Evolutionary conservation across 2,329 filamentous ascomycete genomes (phyloP), one percentile per base, ranked within the genome.

Genomic region (Epichloe festucae): DNA sequence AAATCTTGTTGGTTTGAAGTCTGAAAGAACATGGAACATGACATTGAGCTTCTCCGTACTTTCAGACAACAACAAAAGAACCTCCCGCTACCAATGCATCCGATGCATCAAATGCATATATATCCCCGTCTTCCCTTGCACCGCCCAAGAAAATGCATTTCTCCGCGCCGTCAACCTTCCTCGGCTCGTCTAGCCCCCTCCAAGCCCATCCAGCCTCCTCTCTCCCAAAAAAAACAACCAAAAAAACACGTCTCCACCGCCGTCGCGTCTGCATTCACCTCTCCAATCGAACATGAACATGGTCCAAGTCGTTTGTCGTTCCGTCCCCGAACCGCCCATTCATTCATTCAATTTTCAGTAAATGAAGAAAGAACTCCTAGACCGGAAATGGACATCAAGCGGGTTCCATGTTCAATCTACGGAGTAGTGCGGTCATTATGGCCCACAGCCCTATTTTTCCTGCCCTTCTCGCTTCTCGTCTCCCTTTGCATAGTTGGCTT

Each of bases 221-320:
- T 15, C 19, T 15, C 19, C 15, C 38, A 40, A 41, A 43, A 41
- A 17, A 17, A 17, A 17, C 17, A 52, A 48, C 23, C 23, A 7
- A 23, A 47, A 40, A 52, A 52, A 52, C 50, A 49, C 46, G 50
- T 53, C 52, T 53, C 52, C 52, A 53, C 52, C 35, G 19, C 11
- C 34, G 52, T 17, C 52, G 52, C 52, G 48, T 51, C 46, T 40
- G 23, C 39, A 12, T 15, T 21, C 36, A 36, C 34, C 15, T 31
- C 23, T 14, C 8, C 17, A 8, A 27, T 27, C 27, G 21, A 38
- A 11, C 50, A 44, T 31, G 21, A 38, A 11, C 50, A 44, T 31
- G n/a, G 34, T 34, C n/a, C n/a, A 23, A 5, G 23, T 27, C 23
- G 23, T 8, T 27, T 27, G 40, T 31, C 21, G 36, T 27, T 15